Percentiles rank a stretch among this genome's conserved stretches.
Evolutionary conservation across 768 basidiomycete genomes (phyloP).

Genomic region (Tubosaeta sp.): DNA sequence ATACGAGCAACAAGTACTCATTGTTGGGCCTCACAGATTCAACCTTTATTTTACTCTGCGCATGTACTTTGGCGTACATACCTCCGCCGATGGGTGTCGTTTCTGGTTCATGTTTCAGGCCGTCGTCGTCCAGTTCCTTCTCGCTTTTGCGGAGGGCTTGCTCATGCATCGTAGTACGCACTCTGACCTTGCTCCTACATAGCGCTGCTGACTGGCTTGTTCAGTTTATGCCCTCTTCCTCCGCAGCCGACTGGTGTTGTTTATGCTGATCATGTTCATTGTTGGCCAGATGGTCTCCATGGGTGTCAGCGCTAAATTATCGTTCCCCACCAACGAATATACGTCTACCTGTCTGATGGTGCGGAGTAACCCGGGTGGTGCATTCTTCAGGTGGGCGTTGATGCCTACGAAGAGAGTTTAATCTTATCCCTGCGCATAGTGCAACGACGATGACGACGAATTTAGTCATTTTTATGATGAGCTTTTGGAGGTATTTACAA

Average conservation of each 20-base stretch:
- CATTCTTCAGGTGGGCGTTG: constrained; percentile 16
- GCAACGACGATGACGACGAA: constrained; percentile 15
- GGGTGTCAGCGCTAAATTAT: constrained; percentile 10
- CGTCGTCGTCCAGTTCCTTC: constrained; percentile 7
- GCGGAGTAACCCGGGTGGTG: constrained; percentile 6
- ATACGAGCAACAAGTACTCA: too few species aligned
- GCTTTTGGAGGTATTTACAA: constrained; percentile 7
- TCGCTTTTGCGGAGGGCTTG: constrained; percentile 6
- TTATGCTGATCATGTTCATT: constrained; percentile 4
- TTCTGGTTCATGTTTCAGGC: constrained; percentile 19
- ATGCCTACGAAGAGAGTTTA: too few species aligned
- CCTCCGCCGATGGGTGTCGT: constrained; percentile 7
- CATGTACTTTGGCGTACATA: constrained; percentile 11
- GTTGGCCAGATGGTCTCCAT: constrained; percentile 15
- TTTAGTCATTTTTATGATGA: constrained; percentile 13
- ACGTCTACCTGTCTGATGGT: constrained; percentile 14
- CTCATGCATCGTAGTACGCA: constrained; percentile 19
- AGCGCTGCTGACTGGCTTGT: background rate
- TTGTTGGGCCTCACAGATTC: constrained; percentile 11
- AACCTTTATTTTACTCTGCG: constrained; percentile 18
- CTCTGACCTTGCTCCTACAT: background rate
- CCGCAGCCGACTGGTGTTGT: constrained; percentile 1
- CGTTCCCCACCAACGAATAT: constrained; percentile 3
- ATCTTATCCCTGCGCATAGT: background rate
- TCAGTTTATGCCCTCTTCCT: constrained; percentile 20